phyloP scores from a whole-genome alignment of 192 early-diverging fungal genomes.

The Coemansia reversa region DNA sequence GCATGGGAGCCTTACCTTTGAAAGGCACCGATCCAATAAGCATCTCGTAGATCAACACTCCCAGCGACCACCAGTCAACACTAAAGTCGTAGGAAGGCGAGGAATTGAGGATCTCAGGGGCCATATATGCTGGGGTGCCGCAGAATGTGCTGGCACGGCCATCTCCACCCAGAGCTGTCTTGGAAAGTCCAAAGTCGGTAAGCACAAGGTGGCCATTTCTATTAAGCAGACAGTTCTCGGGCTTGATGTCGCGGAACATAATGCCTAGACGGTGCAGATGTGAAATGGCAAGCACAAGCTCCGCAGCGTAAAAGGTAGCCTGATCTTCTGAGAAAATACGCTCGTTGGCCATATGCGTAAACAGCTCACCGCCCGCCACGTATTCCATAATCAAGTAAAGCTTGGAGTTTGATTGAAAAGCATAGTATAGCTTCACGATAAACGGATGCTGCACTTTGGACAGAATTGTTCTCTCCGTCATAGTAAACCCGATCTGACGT shows the following conservation, averaged over 20 bases:
- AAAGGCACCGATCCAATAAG: conserved; percentile 82
- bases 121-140: conserved; percentile 86
- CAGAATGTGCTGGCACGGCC: conserved; percentile 78
- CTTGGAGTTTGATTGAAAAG: conserved; percentile 86
- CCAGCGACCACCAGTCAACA: conserved; percentile 92
- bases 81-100: conserved; percentile 62
- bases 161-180: conserved; percentile 55
- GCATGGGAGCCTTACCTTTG: conserved; percentile 73
- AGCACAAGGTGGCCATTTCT: conserved; percentile 78
- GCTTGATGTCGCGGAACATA: conserved; percentile 84
- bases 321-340: conserved; percentile 72
- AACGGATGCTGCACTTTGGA: conserved; percentile 86
- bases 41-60: conserved; percentile 90
- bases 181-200: conserved; percentile 94
- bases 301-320: conserved; percentile 83
- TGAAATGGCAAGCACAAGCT: conserved; percentile 82
- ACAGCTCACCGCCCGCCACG: conserved; percentile 89
- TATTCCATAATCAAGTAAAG: conserved; percentile 90
- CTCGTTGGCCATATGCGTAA: conserved; percentile 76
- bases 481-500: conserved; percentile 80
- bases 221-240: conserved; percentile 72
- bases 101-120: conserved; percentile 70
- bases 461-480: conserved; percentile 84
- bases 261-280: conserved; percentile 87
- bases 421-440: conserved; percentile 89